Percentiles rank a stretch among this genome's conserved stretches.
Conservation (phyloP, 2,329 filamentous ascomycete genomes). For the Microthyrium microscopicum region DNA sequence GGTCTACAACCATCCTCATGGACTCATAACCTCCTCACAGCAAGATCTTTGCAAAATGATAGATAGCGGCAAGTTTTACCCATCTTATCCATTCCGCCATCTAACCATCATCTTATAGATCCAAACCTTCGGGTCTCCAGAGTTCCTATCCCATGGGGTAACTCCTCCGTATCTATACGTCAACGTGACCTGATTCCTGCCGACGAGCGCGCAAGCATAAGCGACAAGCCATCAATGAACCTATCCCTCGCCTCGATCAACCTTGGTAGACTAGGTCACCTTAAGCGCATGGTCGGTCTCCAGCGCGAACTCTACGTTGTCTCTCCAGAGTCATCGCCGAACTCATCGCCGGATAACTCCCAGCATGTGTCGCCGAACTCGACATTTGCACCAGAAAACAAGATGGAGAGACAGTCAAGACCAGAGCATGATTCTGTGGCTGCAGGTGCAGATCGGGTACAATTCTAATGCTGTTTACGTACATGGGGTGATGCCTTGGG, state of each 20-base stretch:
- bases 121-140: slow-evolving; percentile 27
- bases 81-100: not conserved
- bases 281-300: slow-evolving; percentile 28
- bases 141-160: slow-evolving; percentile 29
- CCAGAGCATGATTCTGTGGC: too few relatives aligned
- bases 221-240: slow-evolving; percentile 24
- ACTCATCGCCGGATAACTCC: slow-evolving; percentile 21
- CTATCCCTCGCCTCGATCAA: slow-evolving; percentile 30
- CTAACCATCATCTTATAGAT: slow-evolving; percentile 1
- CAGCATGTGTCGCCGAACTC: slow-evolving; percentile 19
- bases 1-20: slow-evolving; percentile 28
- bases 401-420: too few relatives aligned
- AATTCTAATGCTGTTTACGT: too few relatives aligned
- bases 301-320: slow-evolving; percentile 33
- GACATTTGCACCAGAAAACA: too few relatives aligned
- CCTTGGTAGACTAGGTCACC: slow-evolving; percentile 27
- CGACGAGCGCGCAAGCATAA: slow-evolving; percentile 20
- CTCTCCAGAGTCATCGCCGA: slow-evolving; percentile 24
- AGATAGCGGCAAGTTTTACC: slow-evolving; percentile 16
- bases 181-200: slow-evolving; percentile 20
- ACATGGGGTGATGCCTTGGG: too few relatives aligned
- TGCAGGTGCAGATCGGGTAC: too few relatives aligned
- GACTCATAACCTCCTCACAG: slow-evolving; percentile 26
- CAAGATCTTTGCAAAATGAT: slow-evolving; percentile 25
- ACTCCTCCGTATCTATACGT: slow-evolving; percentile 27